These are phyloP conservation scores for Hyaloscypha bicolor DNA, from an alignment of 495 filamentous ascomycete genomes.

Conservation along the genomic window DNA sequence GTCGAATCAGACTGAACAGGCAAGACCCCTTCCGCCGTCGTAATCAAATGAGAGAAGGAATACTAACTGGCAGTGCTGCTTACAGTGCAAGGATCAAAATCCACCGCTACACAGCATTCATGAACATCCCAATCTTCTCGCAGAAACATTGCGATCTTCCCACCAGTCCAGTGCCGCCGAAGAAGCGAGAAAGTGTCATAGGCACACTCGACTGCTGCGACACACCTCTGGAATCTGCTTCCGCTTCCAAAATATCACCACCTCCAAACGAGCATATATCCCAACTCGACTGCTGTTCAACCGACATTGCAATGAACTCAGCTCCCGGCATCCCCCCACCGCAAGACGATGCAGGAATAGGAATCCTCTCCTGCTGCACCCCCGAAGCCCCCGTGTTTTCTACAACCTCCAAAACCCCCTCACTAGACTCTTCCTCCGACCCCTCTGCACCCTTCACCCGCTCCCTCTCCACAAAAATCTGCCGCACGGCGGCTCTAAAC, in stretches of 20 bases:
- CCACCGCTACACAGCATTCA: constrained; percentile 62
- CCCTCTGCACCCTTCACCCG: too few species aligned
- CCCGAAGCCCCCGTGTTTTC: too few species aligned
- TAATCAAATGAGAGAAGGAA: neutral
- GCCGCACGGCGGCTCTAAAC: constrained; percentile 51
- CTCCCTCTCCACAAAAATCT: constrained; percentile 55
- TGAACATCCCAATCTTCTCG: constrained; percentile 60
- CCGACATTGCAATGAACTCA: too few species aligned
- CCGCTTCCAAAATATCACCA: constrained; percentile 33
- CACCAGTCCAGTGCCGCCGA: constrained; percentile 34
- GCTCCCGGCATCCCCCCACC: too few species aligned
- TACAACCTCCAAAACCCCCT: constrained; percentile 22
- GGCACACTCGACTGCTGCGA: constrained; percentile 26
- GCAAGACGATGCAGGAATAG: constrained; percentile 1
- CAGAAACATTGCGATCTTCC: constrained; percentile 60
- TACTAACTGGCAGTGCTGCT: neutral
- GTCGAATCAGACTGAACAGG: constrained; percentile 56
- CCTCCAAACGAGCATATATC: too few species aligned
- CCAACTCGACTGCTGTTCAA: too few species aligned
- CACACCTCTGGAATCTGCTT: constrained; percentile 30
- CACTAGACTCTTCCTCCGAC: neutral
- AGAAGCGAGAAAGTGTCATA: constrained; percentile 23
- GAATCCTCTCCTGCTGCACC: constrained; percentile 36
- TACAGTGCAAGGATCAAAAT: constrained; percentile 61
- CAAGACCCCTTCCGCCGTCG: constrained; percentile 41